phyloP scores from a whole-genome alignment of 148 eudicot genomes.

The Fallopia convolvulus region DNA sequence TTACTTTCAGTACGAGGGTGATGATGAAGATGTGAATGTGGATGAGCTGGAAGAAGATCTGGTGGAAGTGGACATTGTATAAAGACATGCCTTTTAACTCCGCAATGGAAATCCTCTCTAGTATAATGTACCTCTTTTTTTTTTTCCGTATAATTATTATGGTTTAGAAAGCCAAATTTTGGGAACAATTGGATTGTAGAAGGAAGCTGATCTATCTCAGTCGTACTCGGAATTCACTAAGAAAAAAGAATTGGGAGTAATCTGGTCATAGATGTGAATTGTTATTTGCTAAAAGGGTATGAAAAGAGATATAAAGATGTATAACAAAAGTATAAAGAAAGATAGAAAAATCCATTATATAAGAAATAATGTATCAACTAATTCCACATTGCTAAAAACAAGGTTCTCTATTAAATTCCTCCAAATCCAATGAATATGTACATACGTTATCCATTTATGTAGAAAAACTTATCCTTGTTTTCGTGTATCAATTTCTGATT shows the following conservation, averaged over 20 bases:
- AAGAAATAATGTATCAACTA: no score
- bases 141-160: background rate
- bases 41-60: slow-evolving; percentile 48
- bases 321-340: background rate
- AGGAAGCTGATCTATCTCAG: background rate
- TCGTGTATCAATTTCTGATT: no score
- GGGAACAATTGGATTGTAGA: background rate
- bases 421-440: no score
- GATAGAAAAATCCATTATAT: no score
- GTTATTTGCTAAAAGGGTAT: no score
- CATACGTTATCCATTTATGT: no score
- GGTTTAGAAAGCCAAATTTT: background rate
- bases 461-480: no score
- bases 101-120: background rate
- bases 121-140: background rate
- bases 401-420: no score
- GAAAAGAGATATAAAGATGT: background rate
- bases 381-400: no score
- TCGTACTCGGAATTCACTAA: background rate
- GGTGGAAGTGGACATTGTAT: slow-evolving; percentile 51
- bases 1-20: slow-evolving; percentile 50
- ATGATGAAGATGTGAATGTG: slow-evolving; percentile 43
- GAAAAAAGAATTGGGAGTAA: no score
- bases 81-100: background rate
- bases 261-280: no score